Evolutionary conservation across 768 basidiomycete genomes (phyloP), one percentile per base, ranked within the genome.

Genomic region (Mycena belliarum): DNA sequence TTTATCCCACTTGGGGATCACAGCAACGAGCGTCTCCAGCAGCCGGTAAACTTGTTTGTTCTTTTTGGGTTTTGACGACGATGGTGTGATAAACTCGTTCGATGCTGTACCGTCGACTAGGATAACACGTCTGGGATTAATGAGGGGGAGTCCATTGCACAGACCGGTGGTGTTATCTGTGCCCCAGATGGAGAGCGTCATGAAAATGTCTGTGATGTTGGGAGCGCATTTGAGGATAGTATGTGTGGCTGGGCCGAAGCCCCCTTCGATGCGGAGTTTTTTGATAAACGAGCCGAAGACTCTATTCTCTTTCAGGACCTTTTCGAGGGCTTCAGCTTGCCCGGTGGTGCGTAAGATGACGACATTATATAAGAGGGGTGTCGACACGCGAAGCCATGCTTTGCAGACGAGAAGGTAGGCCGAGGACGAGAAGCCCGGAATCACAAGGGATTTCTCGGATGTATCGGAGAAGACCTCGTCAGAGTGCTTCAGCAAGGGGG

Each of bases 381-480:
- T 59, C 37, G 57, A 38, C 16, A 59, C 58, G 15, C 47, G 52
- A 41, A 59, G 42, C 52, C 52, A 60, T 4, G 52, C 28, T 44
- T 60, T 60, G 52, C 47, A 54, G 26, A 55, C 52, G 24, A 49
- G 40, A 2, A 60, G 58, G 16, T 54, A 55, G 6, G 41, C 42
- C n/a, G 58, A 54, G 9, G 52, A 41, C 2, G 58, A 60, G 51
- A 49, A 37, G 15, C 35, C 16, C 5, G 38, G 33, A 14, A 35
- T 10, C 25, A 54, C 28, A n/a, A 53, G 52, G 0, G 58, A 25
- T 38, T 49, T 43, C 40, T 29, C 26, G 2, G 47, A 49, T 14
- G 15, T 21, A 18, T 53, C 46, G 20, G 48, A 43, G 35, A 60
- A 60, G n/a, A 45, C 29, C 6, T 54, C 45, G n/a, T 60, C 58